These are phyloP conservation scores for Hortiboletus flavorubellus DNA, from an alignment of 768 basidiomycete species.

Conservation along the genomic window DNA sequence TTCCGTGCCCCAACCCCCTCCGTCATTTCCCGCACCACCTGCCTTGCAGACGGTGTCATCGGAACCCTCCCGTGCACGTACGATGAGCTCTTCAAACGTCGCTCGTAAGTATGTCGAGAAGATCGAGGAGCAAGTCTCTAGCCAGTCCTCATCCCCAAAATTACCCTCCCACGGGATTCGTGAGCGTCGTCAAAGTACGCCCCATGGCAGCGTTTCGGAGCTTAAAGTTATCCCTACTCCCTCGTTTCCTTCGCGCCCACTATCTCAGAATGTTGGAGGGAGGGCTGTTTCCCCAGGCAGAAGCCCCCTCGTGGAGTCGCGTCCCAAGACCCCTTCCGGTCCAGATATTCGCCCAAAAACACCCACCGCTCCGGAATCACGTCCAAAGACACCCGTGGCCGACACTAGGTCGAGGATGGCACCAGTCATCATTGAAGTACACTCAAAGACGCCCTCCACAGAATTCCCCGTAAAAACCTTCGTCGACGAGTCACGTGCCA, in stretches of 20 bases:
- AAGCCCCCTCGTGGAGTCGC: conserved; percentile 13
- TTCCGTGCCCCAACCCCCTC: conserved; percentile 1
- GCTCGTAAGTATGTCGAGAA: conserved; percentile 37
- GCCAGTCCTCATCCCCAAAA: conserved; percentile 31
- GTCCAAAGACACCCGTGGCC: conserved; percentile 20
- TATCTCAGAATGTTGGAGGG: conserved; percentile 21
- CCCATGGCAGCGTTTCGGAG: conserved; percentile 25
- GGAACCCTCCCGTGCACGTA: conserved; percentile 27
- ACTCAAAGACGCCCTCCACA: conserved; percentile 18
- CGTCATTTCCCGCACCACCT: background rate
- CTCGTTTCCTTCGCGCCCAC: conserved; percentile 8
- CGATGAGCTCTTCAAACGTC: conserved; percentile 35
- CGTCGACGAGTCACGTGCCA: conserved; percentile 21
- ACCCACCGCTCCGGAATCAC: conserved; percentile 13
- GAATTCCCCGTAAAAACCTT: conserved; percentile 12
- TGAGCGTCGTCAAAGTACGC: conserved; percentile 52
- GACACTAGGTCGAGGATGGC: conserved; percentile 15
- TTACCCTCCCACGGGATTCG: conserved; percentile 30
- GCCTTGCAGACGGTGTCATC: conserved; percentile 7
- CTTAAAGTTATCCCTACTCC: conserved; percentile 16
- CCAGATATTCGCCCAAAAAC: conserved; percentile 22
- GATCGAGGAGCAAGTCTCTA: conserved; percentile 36
- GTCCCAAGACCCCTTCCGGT: conserved; percentile 18
- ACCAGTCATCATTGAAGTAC: conserved; percentile 10
- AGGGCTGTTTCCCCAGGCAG: conserved; percentile 12